Base-by-base conservation (phyloP, 2,329 filamentous ascomycete species). In the Huntiella bhutanensis region DNA sequence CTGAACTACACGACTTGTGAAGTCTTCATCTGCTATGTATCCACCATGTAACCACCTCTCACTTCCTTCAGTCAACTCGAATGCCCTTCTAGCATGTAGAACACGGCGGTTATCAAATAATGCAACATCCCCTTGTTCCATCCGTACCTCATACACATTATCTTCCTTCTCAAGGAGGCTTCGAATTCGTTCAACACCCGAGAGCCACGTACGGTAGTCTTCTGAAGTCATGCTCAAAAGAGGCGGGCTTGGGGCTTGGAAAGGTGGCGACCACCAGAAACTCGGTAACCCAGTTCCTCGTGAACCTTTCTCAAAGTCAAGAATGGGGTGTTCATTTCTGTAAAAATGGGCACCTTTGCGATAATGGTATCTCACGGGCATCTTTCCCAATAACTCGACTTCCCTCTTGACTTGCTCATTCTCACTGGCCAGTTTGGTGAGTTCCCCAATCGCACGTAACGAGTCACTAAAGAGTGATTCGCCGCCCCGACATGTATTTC, bases 21-120 rank as follows among this genome's bases (percentile, higher is more conserved):
- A 67, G 49, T 66, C 65, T 47, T 67, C 59, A 4, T 60, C 55
- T 51, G 81, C 74, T 22, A 95, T 68, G 61, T 96, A 98, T 0
- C 83, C 73, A 4, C 91, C 91, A 54, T 83, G 82, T 46, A 96
- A 62, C 82, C 84, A 93, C 45, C 88, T 69, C 51, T 77, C 71
- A 1, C 82, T 82, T 5, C 69, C 68, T 0, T 62, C 62, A 0
- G 67, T 62, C 22, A 28, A 28, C 57, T 88, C 76, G 60, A 96
- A 96, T 28, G 76, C 73, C 12, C 68, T 71, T 3, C 91, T 69
- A 0, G 86, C 88, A 64, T 96, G 91, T 57, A 93, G 61, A n/a
- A 93, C 69, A 13, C 88, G 70, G 49, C 76, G 64, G 57, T 96
- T 96, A 58, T 93, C 80, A 57, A 98, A 96, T n/a, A 98, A 70